These are phyloP conservation scores for Piloderma croceum DNA, from an alignment of 768 basidiomycete genomes.

Conservation along the genomic window DNA sequence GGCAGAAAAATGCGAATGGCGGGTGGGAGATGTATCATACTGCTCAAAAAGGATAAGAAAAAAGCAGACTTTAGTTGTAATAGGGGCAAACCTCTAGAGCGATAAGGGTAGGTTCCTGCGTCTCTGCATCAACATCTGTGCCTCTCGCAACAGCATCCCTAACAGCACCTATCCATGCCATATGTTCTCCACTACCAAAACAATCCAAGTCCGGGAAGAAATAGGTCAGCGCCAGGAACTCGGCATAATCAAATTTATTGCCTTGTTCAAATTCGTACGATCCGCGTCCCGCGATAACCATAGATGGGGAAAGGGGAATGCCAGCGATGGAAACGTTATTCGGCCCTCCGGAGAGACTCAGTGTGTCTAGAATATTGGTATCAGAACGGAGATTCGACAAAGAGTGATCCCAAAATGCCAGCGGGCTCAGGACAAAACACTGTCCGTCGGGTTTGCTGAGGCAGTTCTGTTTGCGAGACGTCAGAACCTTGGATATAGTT, in stretches of 20 bases:
- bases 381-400: constrained; percentile 47
- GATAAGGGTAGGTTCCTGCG: constrained; percentile 38
- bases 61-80: constrained; percentile 19
- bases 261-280: constrained; percentile 43
- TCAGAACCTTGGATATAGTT: constrained; percentile 41
- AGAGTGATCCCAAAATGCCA: constrained; percentile 71
- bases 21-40: constrained; percentile 49
- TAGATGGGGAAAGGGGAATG: constrained; percentile 60
- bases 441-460: constrained; percentile 44
- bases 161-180: constrained; percentile 57
- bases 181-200: constrained; percentile 54
- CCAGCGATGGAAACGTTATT: constrained; percentile 56
- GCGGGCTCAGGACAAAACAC: constrained; percentile 70
- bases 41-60: constrained; percentile 22
- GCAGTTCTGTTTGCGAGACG: constrained; percentile 43
- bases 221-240: constrained; percentile 74
- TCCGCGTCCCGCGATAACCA: constrained; percentile 73
- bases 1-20: constrained; percentile 45
- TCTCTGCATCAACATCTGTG: constrained; percentile 33
- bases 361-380: constrained; percentile 50
- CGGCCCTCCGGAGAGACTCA: constrained; percentile 44
- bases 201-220: constrained; percentile 77
- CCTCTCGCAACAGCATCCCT: constrained; percentile 33
- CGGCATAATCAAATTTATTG: constrained; percentile 60
- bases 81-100: constrained; percentile 36